Evolutionary conservation across 352 stramenopile genomes (phyloP).

Genomic region (Phytophthora litchii): DNA sequence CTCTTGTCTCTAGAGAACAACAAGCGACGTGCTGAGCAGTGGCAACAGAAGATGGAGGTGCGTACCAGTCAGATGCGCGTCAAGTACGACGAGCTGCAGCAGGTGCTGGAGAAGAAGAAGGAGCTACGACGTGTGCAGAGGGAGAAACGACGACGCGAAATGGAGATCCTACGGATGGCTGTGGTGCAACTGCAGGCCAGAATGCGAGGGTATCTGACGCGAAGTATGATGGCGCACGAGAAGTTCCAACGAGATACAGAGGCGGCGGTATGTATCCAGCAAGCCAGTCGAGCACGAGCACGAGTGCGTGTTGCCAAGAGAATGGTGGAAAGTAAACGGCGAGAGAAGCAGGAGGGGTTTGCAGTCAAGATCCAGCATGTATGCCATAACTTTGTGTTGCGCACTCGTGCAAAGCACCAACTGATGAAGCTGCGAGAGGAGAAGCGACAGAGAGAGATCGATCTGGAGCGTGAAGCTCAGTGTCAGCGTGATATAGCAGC

Average conservation of each 20-base stretch:
- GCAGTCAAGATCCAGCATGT: conserved; percentile 52
- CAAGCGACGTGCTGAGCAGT: conserved; percentile 50
- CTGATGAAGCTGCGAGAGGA: conserved; percentile 33
- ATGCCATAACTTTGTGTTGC: conserved; percentile 37
- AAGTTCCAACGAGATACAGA: conserved; percentile 33
- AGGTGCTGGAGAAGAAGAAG: conserved; percentile 54
- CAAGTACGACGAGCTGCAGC: conserved; percentile 67
- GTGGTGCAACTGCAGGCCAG: conserved; percentile 36
- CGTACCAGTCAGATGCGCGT: conserved; percentile 66
- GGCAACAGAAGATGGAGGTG: conserved; percentile 57
- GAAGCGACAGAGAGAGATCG: conserved; percentile 22
- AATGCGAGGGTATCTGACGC: conserved; percentile 41
- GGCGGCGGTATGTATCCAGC: conserved; percentile 56
- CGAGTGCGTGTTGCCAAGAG: conserved; percentile 50
- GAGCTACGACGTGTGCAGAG: conserved; percentile 36
- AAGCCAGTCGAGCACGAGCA: conserved; percentile 42
- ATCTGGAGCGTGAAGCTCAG: conserved; percentile 27
- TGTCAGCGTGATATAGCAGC: conserved; percentile 35
- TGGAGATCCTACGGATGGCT: conserved; percentile 26
- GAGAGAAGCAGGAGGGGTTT: conserved; percentile 38
- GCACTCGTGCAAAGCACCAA: conserved; percentile 36
- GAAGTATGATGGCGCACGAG: conserved; percentile 23
- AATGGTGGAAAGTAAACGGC: conserved; percentile 39
- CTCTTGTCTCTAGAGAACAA: conserved; percentile 67
- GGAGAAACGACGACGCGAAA: conserved; percentile 45